phyloP scores from a whole-genome alignment of 208 protist species.

The Wallacemonas collosoma region DNA sequence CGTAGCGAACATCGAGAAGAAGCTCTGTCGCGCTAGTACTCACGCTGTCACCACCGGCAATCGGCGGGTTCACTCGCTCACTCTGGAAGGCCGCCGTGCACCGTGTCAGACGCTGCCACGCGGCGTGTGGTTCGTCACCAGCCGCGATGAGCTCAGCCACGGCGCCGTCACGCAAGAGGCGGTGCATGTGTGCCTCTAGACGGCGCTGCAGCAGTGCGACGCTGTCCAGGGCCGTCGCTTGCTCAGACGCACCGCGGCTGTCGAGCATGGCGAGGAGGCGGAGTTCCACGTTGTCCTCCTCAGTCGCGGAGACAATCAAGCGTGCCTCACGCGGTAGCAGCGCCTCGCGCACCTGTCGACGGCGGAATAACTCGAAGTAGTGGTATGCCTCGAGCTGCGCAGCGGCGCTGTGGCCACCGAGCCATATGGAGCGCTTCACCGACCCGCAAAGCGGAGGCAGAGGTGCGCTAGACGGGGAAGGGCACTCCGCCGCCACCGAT shows the following conservation, averaged over 20 bases:
- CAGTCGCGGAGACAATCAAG: background rate
- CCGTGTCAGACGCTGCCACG: conserved; percentile 4
- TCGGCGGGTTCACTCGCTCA: too few species aligned
- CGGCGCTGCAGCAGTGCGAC: background rate
- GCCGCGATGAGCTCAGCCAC: background rate
- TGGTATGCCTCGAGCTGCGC: conserved; percentile 10
- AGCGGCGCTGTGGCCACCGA: conserved; percentile 27
- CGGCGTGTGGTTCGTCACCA: conserved; percentile 5
- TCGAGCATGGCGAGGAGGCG: conserved; percentile 3
- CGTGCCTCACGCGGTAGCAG: background rate
- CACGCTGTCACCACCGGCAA: too few species aligned
- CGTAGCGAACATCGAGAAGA: conserved; percentile 31
- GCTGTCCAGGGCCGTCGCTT: conserved; percentile 3
- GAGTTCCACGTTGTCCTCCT: conserved; percentile 2
- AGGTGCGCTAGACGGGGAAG: background rate
- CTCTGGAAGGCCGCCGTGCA: background rate
- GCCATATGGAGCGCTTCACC: conserved; percentile 30
- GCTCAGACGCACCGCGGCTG: background rate
- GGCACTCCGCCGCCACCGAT: too few species aligned
- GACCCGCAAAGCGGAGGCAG: conserved; percentile 19
- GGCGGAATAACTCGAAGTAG: conserved; percentile 8
- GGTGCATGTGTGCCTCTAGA: conserved; percentile 1
- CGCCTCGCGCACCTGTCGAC: conserved; percentile 4
- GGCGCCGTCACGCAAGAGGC: background rate
- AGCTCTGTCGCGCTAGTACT: conserved; percentile 21